Base-by-base conservation (phyloP, 495 filamentous ascomycete species). In the Delitschia confertaspora region DNA sequence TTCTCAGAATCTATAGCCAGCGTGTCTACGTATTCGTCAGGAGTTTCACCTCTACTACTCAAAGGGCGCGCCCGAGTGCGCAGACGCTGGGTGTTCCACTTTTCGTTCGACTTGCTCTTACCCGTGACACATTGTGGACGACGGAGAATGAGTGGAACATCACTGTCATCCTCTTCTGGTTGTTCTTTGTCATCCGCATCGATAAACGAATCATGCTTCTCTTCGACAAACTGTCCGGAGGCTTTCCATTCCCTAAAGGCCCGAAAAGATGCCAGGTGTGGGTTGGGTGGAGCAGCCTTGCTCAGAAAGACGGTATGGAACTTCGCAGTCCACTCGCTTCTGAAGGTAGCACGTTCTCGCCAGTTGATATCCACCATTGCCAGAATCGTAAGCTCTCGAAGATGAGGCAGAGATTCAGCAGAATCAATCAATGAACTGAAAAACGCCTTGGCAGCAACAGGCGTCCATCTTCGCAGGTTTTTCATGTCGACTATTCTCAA, bases 371-470 rank as follows among this genome's bases (percentile, higher is more conserved):
- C 69, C 19, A 94, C 62, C 49, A 83, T 85, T 19, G 79, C 75
- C 43, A 80, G 80, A 20, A 95, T 71, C 4, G 69, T 66, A 16
- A 94, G 64, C 10, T 68, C 64, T 2, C 86, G 78, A 19, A 95
- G 69, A 30, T 76, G 63, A 0, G 62, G 72, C 5, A 94, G 65
- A 0, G 65, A 61, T 1, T 69, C 64, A 0, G 87, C 84, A 20
- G 74, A 74, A 33, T 85, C 69, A 3, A 86, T 69, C 1, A 95
- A 67, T 14, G 82, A 88, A 18, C 69, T 72, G 57, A 95, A 85
- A 57, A 94, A 82, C 17, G 70, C 72, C 46, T 84, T 73, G 1
- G 83, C 86, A 3, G 75, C 72, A 1, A 67, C 64, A 2, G 65
- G 59, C 24, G 70, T 64, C 78, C 80, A 88, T 58, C 83, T 80